Evolutionary conservation across 176 grass and related monocot species (phyloP).

Genomic region (Lolium perenne): DNA sequence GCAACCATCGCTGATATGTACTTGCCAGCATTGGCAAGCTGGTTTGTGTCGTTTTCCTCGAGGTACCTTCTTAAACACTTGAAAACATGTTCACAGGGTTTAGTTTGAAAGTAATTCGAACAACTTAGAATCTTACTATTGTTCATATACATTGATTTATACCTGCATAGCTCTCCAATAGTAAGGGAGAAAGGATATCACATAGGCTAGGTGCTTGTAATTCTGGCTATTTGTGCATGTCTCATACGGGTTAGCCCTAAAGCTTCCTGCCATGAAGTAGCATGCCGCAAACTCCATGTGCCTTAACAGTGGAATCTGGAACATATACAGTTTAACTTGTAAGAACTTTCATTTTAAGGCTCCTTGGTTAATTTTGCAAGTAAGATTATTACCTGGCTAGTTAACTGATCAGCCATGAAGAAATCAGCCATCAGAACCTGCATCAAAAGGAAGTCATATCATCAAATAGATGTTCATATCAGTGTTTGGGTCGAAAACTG

Average conservation of each 20-base stretch:
- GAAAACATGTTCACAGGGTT: not conserved
- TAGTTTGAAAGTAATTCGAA: conserved; percentile 32
- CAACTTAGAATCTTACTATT: not conserved
- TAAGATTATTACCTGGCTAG: conserved; percentile 44
- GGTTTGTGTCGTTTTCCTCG: conserved; percentile 82
- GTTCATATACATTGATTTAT: not conserved
- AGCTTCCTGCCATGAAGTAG: conserved; percentile 13
- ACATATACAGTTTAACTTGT: not conserved
- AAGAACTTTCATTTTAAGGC: not conserved
- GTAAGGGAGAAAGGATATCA: conserved; percentile 95
- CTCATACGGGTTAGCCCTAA: conserved; percentile 58
- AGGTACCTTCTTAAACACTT: conserved; percentile 92
- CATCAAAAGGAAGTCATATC: not conserved
- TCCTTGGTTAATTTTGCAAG: not conserved
- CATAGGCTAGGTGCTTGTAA: conserved; percentile 78
- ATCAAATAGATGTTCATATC: conserved; percentile 2
- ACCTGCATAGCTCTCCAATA: conserved; percentile 99
- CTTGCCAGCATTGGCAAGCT: conserved; percentile 86
- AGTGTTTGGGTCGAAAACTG: not conserved
- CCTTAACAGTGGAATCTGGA: conserved; percentile 81
- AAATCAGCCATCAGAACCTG: conserved; percentile 98
- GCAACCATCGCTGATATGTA: conserved; percentile 94
- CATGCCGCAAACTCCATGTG: conserved; percentile 82
- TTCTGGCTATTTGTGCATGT: conserved; percentile 67
- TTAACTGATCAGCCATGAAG: conserved; percentile 75